Conservation (phyloP, 1,284 basidiomycete species). For the Ceratobasidium sp. region DNA sequence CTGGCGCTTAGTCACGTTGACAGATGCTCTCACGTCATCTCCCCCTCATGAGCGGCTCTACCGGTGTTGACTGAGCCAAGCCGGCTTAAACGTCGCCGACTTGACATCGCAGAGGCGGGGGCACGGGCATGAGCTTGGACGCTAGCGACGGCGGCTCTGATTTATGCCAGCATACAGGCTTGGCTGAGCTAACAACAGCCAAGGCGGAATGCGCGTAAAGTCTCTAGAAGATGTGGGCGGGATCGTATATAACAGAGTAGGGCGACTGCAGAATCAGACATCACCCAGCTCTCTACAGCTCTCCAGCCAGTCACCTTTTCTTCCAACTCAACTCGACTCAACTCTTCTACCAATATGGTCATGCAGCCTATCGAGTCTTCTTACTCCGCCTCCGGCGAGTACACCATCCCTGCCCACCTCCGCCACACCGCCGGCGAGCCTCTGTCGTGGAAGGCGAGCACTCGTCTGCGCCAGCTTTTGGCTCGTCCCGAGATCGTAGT, state of each 20-base stretch:
- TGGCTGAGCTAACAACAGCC: neutral
- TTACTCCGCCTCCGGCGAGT: constrained; percentile 1
- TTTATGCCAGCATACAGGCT: neutral
- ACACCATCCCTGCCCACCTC: constrained; percentile 19
- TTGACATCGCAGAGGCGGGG: too few relatives aligned
- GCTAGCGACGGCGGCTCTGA: neutral
- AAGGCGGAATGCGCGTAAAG: too few relatives aligned
- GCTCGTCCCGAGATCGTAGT: constrained; percentile 61
- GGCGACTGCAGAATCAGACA: neutral
- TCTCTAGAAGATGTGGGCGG: neutral
- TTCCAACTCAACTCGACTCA: neutral
- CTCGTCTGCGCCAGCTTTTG: constrained; percentile 77
- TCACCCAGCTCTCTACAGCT: constrained; percentile 9
- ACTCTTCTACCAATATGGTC: neutral
- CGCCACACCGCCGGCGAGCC: constrained; percentile 51
- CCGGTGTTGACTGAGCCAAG: neutral
- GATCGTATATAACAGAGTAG: neutral
- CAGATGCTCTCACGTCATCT: neutral
- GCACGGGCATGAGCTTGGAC: neutral
- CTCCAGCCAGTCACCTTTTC: neutral
- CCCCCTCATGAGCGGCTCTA: neutral
- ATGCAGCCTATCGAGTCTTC: constrained; percentile 20
- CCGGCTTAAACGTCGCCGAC: neutral
- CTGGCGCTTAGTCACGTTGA: neutral
- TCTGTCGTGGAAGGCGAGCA: constrained; percentile 72